Base-by-base conservation (phyloP, 1,139 yeast genomes). In the Saccharomycopsis crataegensis region DNA sequence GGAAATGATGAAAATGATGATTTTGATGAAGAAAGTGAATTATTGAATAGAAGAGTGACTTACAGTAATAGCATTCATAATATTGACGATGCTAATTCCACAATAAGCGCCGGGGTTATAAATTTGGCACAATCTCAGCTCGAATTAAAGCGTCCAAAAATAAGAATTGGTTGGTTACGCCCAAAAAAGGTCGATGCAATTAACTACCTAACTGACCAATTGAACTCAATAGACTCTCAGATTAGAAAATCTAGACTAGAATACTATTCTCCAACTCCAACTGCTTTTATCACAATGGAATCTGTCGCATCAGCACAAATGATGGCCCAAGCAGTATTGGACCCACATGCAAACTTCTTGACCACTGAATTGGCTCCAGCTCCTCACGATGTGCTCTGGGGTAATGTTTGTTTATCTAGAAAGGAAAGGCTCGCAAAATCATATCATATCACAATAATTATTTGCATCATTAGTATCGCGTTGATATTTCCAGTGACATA, bases 281-380 rank as follows among this genome's bases (percentile, higher is more conserved):
- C 75, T 11, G 96, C 96, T 0, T 88, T 88, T 67, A 79, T 88
- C 28, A 88, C 96, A 1, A 83, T 88, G 93, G 84, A 83, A 59
- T 77, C 88, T 1, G 95, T 87, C 8, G 87, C 94, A 0, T 82
- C 84, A 61, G 96, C 96, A 1, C 96, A 88, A 65, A 81, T 88
- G 85, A 82, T 89, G 8, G 94, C 96, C 0, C 96, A 89, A 65
- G 88, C 96, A 0, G 86, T 87, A 0, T 70, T 88, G 51, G 94
- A 89, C 59, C 96, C 96, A 0, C 77, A 82, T 53, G 84, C 88
- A 1, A 78, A 83, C 63, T 83, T 84, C 54, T 70, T 88, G 47
- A 82, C 86, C 47, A 85, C 94, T 8, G 76, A 74, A 49, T 71
- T 87, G 49, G 96, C 96, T 0, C 96, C 96, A 0, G 91, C 96